Evolutionary conservation across 371 early-diverging fungal genomes (phyloP), one percentile per base, ranked within the genome.

Genomic region (Catenaria anguillulae): DNA sequence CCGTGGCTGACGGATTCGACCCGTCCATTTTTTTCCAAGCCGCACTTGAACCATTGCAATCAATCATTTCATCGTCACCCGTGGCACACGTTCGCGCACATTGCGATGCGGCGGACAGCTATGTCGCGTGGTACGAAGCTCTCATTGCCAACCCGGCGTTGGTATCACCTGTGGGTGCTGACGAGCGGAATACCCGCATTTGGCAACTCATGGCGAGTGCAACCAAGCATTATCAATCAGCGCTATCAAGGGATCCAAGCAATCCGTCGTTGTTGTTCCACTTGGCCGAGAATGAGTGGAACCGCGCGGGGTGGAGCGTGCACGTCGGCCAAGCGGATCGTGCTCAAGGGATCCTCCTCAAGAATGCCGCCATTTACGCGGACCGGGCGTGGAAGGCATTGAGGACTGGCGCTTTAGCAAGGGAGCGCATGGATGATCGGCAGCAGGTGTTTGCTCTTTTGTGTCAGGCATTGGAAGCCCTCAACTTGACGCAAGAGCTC

Each of bases 261-360:
- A 24, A 26, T 29, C 19, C 29, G 2, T 2, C 29, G 1, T 10
- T 50, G 0, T 13, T 29, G 29, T 2, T 50, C 29, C 50, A 55
- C 33, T 6, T 33, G 34, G 33, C 55, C 33, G 55, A 55, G 21
- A 55, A 8, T 2, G 55, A 33, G 33, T 55, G 55, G 55, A 55
- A 55, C 33, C 31, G 33, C 21, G 55, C 55, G 0, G 50, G 29
- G 29, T 24, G 24, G 24, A 8, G 13, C 6, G 29, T 29, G 24
- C 50, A 29, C 29, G 50, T 50, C 50, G 50, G 29, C n/a, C 50
- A 50, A 21, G 50, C 50, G 29, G 55, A 17, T 8, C 8, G 19
- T 10, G 55, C n/a, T n/a, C 33, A 10, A 23, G 68, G 73, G 10
- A 12, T 35, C 8, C 19, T 72, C 68, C 61, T 34, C 58, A 13